A percentile compares a stretch with the other conserved stretches of the same genome.
Evolutionary conservation across 805 yeast species (phyloP).

Genomic region (Ogataea zsoltii): DNA sequence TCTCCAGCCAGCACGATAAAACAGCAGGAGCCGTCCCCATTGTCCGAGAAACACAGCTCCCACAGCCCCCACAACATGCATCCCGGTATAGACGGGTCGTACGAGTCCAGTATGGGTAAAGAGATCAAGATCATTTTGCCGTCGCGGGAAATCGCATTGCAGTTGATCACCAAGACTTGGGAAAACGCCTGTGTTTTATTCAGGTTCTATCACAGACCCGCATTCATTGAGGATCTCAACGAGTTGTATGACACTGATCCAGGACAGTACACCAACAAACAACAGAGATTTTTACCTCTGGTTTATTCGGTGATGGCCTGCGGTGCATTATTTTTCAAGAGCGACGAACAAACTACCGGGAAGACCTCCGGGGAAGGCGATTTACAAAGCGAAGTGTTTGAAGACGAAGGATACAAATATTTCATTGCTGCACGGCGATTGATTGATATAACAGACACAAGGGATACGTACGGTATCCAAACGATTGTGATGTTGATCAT

Average conservation of each 20-base stretch:
- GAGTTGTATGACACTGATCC: slow-evolving; percentile 78
- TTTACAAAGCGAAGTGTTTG: slow-evolving; percentile 41
- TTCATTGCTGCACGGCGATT: slow-evolving; percentile 78
- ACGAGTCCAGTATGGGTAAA: slow-evolving; percentile 39
- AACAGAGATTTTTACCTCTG: slow-evolving; percentile 73
- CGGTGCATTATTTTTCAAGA: slow-evolving; percentile 74
- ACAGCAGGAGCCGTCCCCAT: slow-evolving; percentile 19
- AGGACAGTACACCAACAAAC: slow-evolving; percentile 66
- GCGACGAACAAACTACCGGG: slow-evolving; percentile 39
- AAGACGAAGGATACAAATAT: slow-evolving; percentile 78
- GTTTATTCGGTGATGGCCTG: slow-evolving; percentile 87
- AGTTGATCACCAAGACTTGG: slow-evolving; percentile 77
- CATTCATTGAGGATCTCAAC: slow-evolving; percentile 71
- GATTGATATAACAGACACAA: slow-evolving; percentile 80
- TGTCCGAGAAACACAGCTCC: slow-evolving; percentile 16
- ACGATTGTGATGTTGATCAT: slow-evolving; percentile 84
- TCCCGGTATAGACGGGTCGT: slow-evolving; percentile 39
- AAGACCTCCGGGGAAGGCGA: slow-evolving; percentile 26
- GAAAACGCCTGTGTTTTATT: slow-evolving; percentile 82
- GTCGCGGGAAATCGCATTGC: slow-evolving; percentile 68
- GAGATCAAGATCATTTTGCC: slow-evolving; percentile 74
- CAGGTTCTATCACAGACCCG: slow-evolving; percentile 83
- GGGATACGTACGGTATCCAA: slow-evolving; percentile 80
- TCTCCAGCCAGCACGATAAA: slow-evolving; percentile 2
- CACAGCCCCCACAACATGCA: slow-evolving; percentile 19